Evolutionary conservation across 257 asterid genomes (phyloP).

Genomic region (Vinca minor): DNA sequence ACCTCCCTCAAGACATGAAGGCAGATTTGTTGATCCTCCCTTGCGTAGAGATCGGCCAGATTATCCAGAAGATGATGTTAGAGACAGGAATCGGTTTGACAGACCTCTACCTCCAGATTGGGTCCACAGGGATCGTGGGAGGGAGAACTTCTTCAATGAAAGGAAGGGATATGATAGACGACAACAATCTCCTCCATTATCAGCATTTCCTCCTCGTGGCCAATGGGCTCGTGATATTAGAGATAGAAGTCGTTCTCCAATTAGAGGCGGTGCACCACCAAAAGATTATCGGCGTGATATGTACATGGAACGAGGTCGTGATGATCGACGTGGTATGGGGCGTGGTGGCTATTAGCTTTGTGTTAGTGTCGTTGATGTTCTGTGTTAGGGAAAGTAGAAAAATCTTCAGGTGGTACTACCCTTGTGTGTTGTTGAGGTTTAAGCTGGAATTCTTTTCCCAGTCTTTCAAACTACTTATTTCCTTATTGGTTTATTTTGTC

Average conservation of each 20-base stretch:
- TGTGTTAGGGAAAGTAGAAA: not conserved
- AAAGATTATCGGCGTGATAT: slow-evolving; percentile 46
- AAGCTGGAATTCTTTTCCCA: not conserved
- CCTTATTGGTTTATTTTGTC: no score
- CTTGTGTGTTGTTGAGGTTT: not conserved
- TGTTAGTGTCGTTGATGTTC: not conserved
- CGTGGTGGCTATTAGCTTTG: slow-evolving; percentile 35
- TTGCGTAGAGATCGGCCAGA: slow-evolving; percentile 38
- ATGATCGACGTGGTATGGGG: slow-evolving; percentile 47
- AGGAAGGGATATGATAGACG: slow-evolving; percentile 55
- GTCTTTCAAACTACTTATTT: not conserved
- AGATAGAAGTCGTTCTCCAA: slow-evolving; percentile 68
- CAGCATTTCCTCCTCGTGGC: slow-evolving; percentile 37
- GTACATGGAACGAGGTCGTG: slow-evolving; percentile 48
- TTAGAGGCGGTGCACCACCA: slow-evolving; percentile 39
- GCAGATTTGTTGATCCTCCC: slow-evolving; percentile 49
- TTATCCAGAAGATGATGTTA: slow-evolving; percentile 39
- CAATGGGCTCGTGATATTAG: slow-evolving; percentile 56
- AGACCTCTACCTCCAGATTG: slow-evolving; percentile 46
- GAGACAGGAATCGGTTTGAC: slow-evolving; percentile 52
- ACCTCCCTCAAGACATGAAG: slow-evolving; percentile 49
- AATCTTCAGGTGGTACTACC: not conserved
- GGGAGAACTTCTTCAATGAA: slow-evolving; percentile 43
- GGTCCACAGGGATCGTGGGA: slow-evolving; percentile 54
- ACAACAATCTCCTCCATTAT: slow-evolving; percentile 37